Conservation (phyloP, 257 asterid species). For the Nicotiana sylvestris region DNA sequence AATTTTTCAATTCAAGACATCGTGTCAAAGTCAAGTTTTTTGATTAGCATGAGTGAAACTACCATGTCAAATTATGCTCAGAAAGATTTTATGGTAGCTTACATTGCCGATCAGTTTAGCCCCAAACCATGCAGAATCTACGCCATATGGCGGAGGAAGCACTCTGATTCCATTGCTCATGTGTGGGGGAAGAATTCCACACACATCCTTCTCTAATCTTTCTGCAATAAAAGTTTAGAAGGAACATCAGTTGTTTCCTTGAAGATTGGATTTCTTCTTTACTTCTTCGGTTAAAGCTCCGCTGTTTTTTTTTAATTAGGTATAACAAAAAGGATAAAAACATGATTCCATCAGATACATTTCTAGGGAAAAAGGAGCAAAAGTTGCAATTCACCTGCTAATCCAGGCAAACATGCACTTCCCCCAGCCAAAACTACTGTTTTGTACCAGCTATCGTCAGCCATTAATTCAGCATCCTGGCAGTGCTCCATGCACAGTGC, state of each 20-base stretch:
- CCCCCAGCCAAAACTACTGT: constrained; percentile 88
- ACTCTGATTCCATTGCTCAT: constrained; percentile 62
- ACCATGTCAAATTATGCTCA: background rate
- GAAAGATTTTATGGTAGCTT: constrained; percentile 25
- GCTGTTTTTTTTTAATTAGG: background rate
- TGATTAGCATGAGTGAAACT: background rate
- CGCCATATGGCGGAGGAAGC: constrained; percentile 78
- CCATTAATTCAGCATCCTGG: constrained; percentile 69
- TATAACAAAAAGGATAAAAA: background rate
- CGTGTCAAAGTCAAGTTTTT: background rate
- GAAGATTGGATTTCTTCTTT: background rate
- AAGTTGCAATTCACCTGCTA: constrained; percentile 58
- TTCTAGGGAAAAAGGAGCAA: constrained; percentile 7
- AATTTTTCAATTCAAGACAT: background rate
- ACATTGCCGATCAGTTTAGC: constrained; percentile 91
- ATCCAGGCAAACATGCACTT: constrained; percentile 92
- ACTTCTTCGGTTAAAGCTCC: background rate
- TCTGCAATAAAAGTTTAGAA: constrained; percentile 34
- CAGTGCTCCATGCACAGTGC: constrained; percentile 95
- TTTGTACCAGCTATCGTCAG: constrained; percentile 73
- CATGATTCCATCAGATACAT: constrained; percentile 3
- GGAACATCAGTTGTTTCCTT: background rate
- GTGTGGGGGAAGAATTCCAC: constrained; percentile 40
- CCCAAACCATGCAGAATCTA: constrained; percentile 93
- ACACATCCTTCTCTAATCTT: constrained; percentile 82